Percentiles rank a stretch among this genome's conserved stretches.
These are phyloP conservation scores for Cutaneotrichosporon sp. DNA, from an alignment of 1,284 basidiomycete species.

Conservation along the genomic window DNA sequence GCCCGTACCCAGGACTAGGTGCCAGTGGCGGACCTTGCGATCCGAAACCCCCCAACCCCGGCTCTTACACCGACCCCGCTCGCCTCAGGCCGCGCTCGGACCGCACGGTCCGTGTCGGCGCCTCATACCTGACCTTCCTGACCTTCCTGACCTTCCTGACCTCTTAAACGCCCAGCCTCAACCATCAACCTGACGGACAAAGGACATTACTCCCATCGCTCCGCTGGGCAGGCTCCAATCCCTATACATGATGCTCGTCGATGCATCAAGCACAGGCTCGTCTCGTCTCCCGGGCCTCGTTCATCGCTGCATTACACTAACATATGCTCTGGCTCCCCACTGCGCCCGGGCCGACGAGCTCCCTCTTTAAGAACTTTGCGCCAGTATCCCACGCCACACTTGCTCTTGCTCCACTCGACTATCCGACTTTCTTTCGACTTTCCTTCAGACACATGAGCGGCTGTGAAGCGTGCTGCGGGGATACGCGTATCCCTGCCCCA, in stretches of 20 bases:
- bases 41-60: neutral
- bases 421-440: neutral
- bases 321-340: no score
- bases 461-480: slow-evolving; percentile 10
- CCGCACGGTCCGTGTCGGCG: neutral
- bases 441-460: slow-evolving; percentile 2
- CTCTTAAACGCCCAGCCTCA: no score
- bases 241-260: no score
- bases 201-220: neutral
- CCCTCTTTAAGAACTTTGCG: neutral
- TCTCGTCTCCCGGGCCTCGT: no score
- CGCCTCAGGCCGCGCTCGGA: neutral
- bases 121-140: neutral
- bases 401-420: neutral
- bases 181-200: neutral
- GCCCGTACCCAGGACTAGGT: no score
- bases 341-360: no score
- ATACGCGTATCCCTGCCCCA: neutral
- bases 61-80: neutral
- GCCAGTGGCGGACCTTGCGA: neutral
- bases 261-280: no score
- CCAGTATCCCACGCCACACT: neutral
- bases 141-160: no score
- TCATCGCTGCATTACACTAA: no score
- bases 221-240: no score